Base-by-base conservation (phyloP, 805 yeast genomes). In the Saturnispora silvae region DNA sequence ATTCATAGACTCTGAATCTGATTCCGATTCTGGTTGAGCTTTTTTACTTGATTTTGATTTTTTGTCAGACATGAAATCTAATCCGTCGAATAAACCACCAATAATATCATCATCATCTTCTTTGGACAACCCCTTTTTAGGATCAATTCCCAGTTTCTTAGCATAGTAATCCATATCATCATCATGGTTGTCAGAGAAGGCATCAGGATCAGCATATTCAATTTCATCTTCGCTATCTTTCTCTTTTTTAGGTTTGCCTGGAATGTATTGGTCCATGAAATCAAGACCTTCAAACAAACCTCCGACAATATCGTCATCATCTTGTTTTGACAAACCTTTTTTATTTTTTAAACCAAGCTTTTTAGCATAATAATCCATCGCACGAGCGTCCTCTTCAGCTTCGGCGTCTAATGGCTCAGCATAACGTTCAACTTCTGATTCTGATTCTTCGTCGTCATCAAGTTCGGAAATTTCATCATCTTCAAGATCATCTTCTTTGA, bases 101-200 rank as follows among this genome's bases (percentile, higher is more conserved):
- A 86, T 64, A 2, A 78, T 71, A 58, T 86, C 95, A 50, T 79
- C 81, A n/a, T 76, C 85, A 29, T 67, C 77, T 10, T 54, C 54
- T 42, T 69, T 70, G 22, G 65, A 57, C 34, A 79, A 60, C n/a
- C 65, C 66, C 35, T 67, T 68, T 1, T 75, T 71, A 42, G 75
- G 72, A 36, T 65, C 65, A 45, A 83, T 56, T 1, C 94, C 94
- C 13, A 87, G 63, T 50, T 81, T 78, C 45, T 81, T 81, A 4
- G 96, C 89, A 54, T 85, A 87, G 51, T 78, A 84, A 31, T 68
- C 72, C 59, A 82, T 78, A 35, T 87, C 95, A 40, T 72, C 77
- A 41, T 84, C 45, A 33, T 20, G 30, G 15, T 13, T 20, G 14
- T 20, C 20, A 17, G 34, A 40, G 3, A 31, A 32, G 9, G 35